phyloP scores from a whole-genome alignment of 2,329 filamentous ascomycete species.

The Chaetomium sp. region DNA sequence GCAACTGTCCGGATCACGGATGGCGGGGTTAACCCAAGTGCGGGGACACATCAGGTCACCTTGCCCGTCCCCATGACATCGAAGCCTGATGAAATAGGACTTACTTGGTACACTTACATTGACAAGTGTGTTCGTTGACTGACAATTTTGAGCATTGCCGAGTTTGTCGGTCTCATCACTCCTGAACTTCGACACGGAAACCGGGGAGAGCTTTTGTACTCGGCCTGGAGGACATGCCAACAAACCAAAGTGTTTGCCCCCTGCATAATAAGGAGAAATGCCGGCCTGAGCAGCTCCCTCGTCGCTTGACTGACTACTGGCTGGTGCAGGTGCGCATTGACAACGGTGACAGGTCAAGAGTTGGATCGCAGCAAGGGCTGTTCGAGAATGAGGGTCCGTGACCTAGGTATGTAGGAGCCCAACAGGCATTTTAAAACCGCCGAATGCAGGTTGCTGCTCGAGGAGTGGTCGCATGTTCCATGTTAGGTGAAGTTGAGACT shows the following conservation, averaged over 20 bases:
- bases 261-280: neutral
- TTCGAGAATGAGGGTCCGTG: constrained; percentile 9
- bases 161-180: neutral
- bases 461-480: neutral
- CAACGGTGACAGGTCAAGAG: neutral
- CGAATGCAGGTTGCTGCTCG: neutral
- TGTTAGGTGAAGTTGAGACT: too few species aligned
- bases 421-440: neutral
- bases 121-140: neutral
- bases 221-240: neutral
- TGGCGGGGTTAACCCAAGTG: neutral
- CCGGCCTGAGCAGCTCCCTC: neutral
- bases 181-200: neutral
- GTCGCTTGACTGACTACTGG: neutral
- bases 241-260: neutral
- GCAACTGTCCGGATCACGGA: too few species aligned
- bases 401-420: neutral
- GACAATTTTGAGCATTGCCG: neutral
- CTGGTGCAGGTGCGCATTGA: constrained; percentile 5
- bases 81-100: neutral
- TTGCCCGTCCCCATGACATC: neutral
- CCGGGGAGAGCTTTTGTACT: neutral
- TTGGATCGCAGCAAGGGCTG: neutral
- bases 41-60: neutral
- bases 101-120: neutral